Conservation (phyloP, 2,329 filamentous ascomycete genomes). For the Ophiocordyceps australis region DNA sequence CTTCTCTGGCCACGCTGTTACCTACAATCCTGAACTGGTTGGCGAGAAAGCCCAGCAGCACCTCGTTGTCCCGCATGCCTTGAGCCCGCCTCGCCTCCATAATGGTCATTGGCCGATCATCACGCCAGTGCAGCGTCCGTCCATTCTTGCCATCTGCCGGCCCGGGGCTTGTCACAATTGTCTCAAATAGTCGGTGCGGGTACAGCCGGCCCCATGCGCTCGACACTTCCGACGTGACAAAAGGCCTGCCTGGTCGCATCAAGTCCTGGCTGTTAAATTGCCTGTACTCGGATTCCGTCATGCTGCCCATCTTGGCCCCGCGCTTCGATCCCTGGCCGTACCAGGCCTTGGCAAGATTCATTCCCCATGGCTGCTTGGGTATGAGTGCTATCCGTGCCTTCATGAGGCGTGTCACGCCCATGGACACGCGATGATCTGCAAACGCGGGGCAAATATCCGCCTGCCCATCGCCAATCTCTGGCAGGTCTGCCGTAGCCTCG, state of each 20-base stretch:
- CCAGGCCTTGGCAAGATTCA: conserved; percentile 31
- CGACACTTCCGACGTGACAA: conserved; percentile 10
- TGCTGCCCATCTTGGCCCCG: conserved; percentile 10
- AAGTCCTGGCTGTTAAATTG: conserved; percentile 15
- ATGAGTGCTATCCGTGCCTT: conserved; percentile 35
- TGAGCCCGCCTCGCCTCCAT: conserved; percentile 53
- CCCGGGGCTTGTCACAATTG: conserved; percentile 36
- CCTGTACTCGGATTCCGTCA: conserved; percentile 18
- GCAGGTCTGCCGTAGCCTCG: conserved; percentile 41
- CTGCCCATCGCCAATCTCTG: conserved; percentile 40
- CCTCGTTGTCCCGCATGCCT: conserved; percentile 50
- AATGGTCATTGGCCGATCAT: conserved; percentile 42
- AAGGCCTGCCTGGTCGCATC: background rate
- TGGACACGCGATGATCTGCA: conserved; percentile 48
- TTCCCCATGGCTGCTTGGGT: conserved; percentile 36
- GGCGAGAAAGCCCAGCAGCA: conserved; percentile 37
- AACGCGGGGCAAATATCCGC: conserved; percentile 41
- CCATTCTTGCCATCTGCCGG: conserved; percentile 38
- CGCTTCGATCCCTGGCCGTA: conserved; percentile 7
- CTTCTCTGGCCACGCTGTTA: conserved; percentile 56
- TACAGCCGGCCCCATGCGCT: conserved; percentile 33
- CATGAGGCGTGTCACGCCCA: conserved; percentile 16
- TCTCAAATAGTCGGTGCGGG: conserved; percentile 36
- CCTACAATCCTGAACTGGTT: conserved; percentile 52
- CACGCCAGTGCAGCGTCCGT: conserved; percentile 42